A percentile compares a stretch with the other conserved stretches of the same genome.
These are phyloP conservation scores for Aspergillus coremiiformis DNA, from an alignment of 495 filamentous ascomycete species.

Conservation along the genomic window DNA sequence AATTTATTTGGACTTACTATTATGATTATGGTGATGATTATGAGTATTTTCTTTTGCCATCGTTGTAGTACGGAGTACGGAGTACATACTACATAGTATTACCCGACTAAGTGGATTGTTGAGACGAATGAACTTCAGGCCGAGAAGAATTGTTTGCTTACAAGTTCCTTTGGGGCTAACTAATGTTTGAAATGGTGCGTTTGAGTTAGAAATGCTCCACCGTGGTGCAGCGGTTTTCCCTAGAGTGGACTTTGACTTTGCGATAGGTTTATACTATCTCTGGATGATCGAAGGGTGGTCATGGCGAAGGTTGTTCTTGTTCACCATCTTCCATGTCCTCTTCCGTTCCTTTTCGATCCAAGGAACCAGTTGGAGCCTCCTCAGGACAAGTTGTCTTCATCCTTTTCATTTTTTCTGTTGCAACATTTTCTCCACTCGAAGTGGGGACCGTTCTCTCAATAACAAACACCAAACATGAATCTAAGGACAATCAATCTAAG, in stretches of 20 bases:
- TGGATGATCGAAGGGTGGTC: background rate
- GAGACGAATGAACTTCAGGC: conserved; percentile 2
- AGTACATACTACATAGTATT: too few species aligned
- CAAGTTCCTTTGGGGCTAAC: background rate
- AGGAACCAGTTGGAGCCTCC: background rate
- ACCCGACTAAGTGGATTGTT: background rate
- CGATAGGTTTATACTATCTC: background rate
- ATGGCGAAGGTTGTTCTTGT: background rate
- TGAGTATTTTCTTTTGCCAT: too few species aligned
- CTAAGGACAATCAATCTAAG: background rate
- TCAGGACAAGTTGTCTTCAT: background rate
- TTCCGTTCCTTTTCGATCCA: background rate
- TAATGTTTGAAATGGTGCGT: conserved; percentile 7
- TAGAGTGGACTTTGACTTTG: background rate
- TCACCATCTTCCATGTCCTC: background rate
- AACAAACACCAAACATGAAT: background rate
- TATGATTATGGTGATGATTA: too few species aligned
- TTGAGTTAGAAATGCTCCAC: conserved; percentile 14
- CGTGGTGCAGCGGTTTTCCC: background rate
- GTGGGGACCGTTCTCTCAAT: too few species aligned
- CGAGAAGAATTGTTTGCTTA: conserved; percentile 6
- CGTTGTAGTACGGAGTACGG: too few species aligned
- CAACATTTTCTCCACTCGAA: background rate
- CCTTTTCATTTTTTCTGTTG: background rate
- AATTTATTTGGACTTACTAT: too few species aligned